Conservation (phyloP, 768 basidiomycete genomes). For the Gloeopeniophorella convolvens region DNA sequence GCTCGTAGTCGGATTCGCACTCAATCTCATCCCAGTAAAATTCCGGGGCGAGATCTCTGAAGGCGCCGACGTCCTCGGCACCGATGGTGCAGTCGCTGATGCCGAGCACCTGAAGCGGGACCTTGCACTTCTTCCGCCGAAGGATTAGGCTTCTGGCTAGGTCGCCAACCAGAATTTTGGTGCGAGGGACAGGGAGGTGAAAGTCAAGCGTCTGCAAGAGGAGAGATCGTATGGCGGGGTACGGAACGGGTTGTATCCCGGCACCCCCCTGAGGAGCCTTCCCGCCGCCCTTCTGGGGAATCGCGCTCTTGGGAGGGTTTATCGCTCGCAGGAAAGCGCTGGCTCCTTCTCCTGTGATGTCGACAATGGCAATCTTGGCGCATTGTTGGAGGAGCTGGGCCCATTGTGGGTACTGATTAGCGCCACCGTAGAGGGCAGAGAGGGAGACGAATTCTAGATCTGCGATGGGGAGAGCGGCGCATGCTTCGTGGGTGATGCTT, state of each 20-base stretch:
- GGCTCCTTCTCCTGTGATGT: not conserved
- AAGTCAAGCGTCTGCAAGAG: slow-evolving; percentile 1
- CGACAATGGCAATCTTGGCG: not conserved
- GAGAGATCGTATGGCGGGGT: slow-evolving; percentile 5
- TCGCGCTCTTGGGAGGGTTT: not conserved
- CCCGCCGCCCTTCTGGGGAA: no score
- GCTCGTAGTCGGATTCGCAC: no score
- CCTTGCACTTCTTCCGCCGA: not conserved
- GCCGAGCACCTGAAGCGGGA: not conserved
- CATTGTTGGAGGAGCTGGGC: not conserved
- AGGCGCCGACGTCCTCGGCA: not conserved
- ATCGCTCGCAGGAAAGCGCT: not conserved
- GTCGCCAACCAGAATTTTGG: not conserved
- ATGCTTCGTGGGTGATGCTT: not conserved
- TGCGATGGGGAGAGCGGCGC: not conserved
- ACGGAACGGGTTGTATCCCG: no score
- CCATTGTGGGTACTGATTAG: not conserved
- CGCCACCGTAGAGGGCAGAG: not conserved
- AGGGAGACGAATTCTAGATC: slow-evolving; percentile 5
- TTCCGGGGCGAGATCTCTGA: not conserved
- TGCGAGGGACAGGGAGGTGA: not conserved
- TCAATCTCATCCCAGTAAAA: not conserved
- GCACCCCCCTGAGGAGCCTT: no score
- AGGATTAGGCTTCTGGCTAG: not conserved
- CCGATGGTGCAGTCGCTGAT: not conserved